Conservation (phyloP, 192 early-diverging fungal genomes). For the Bifiguratus adelaidae region DNA sequence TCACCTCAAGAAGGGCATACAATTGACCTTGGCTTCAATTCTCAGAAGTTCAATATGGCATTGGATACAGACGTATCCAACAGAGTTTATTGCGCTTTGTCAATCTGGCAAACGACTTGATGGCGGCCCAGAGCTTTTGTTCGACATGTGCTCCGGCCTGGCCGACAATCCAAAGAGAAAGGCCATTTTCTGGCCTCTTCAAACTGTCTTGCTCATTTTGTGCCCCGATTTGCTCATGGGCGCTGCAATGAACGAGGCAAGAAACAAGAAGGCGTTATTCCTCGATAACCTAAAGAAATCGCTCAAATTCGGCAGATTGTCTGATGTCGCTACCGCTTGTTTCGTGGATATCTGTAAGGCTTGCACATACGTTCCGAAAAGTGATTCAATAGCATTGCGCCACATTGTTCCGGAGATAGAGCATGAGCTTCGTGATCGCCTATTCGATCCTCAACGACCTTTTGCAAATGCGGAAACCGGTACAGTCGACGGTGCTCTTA, state of each 20-base stretch:
- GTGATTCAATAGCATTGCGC: slow-evolving; percentile 48
- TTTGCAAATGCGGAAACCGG: slow-evolving; percentile 20
- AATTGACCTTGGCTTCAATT: slow-evolving; percentile 63
- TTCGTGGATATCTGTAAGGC: slow-evolving; percentile 71
- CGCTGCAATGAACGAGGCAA: too few relatives aligned
- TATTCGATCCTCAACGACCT: slow-evolving; percentile 48
- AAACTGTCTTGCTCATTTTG: slow-evolving; percentile 73
- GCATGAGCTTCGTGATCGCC: slow-evolving; percentile 60
- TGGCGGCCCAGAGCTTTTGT: slow-evolving; percentile 64
- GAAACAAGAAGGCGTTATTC: slow-evolving; percentile 41
- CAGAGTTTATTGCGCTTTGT: slow-evolving; percentile 74
- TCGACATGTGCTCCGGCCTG: slow-evolving; percentile 54
- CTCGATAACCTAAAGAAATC: slow-evolving; percentile 41
- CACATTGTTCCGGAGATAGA: slow-evolving; percentile 64
- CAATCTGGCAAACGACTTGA: slow-evolving; percentile 44
- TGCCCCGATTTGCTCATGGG: slow-evolving; percentile 72
- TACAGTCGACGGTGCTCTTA: slow-evolving; percentile 51
- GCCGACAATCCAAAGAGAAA: slow-evolving; percentile 55
- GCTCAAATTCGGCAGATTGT: slow-evolving; percentile 33
- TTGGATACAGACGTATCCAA: slow-evolving; percentile 82
- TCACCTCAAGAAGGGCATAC: slow-evolving; percentile 54
- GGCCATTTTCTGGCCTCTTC: slow-evolving; percentile 77
- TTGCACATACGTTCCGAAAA: slow-evolving; percentile 50
- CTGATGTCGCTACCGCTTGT: slow-evolving; percentile 59
- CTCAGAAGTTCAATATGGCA: slow-evolving; percentile 83